Conservation (phyloP, 176 grass and related monocot genomes). For the Triticum dicoccoides region DNA sequence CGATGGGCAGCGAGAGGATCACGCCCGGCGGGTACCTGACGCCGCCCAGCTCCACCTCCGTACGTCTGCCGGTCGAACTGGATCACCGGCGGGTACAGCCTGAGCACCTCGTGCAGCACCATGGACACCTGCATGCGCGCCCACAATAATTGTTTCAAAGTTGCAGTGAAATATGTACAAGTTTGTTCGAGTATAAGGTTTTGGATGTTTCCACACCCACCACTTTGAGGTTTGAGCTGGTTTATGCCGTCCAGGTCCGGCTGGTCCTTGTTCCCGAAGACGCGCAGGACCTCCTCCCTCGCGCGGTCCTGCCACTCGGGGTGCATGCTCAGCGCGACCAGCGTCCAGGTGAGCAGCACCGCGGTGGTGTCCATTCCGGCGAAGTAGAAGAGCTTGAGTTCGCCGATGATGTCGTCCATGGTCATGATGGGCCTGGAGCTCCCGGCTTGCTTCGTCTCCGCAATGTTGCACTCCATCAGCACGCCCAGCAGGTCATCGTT, state of each 20-base stretch:
- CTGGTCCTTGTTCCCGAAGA: slow-evolving; percentile 23
- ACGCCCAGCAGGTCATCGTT: slow-evolving; percentile 51
- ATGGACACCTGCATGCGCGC: slow-evolving; percentile 33
- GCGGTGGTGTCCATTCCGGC: slow-evolving; percentile 71
- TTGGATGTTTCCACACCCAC: slow-evolving; percentile 13
- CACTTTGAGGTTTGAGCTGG: slow-evolving; percentile 46
- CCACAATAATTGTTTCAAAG: not conserved
- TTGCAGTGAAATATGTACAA: not conserved
- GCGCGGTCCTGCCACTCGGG: slow-evolving; percentile 56
- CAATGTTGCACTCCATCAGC: slow-evolving; percentile 46
- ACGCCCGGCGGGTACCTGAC: slow-evolving; percentile 36
- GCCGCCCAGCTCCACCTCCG: slow-evolving; percentile 39
- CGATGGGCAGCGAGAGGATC: slow-evolving; percentile 7
- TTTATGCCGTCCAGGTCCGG: slow-evolving; percentile 39
- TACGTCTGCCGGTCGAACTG: slow-evolving; percentile 13
- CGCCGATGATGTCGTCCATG: slow-evolving; percentile 56
- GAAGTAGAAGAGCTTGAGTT: slow-evolving; percentile 84
- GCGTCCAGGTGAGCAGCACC: slow-evolving; percentile 51
- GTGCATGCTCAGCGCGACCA: slow-evolving; percentile 52
- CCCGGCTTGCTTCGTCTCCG: slow-evolving; percentile 9
- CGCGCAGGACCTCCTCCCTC: slow-evolving; percentile 45
- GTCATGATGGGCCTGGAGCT: slow-evolving; percentile 33
- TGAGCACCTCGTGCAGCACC: slow-evolving; percentile 51
- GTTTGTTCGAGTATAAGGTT: not conserved
- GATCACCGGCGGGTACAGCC: slow-evolving; percentile 47